Evolutionary conservation across 352 stramenopile species (phyloP), one percentile per base, ranked within the genome.

Genomic region (Phytophthora fragariaefolia): DNA sequence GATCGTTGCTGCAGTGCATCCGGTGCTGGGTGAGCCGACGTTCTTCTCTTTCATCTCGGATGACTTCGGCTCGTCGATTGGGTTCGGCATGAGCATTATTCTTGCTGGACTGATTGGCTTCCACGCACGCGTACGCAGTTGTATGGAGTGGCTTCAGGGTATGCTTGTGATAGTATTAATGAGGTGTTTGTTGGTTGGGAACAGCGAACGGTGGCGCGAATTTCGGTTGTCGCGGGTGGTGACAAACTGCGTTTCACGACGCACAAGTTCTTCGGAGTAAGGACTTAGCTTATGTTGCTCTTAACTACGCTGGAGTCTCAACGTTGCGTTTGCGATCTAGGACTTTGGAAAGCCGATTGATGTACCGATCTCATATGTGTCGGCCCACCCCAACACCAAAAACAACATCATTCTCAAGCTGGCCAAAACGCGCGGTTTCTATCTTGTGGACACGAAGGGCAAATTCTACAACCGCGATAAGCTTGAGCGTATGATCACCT

Each of bases 381-480:
- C 85, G 42, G 87, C 85, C 20, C 74, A 93, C 60, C 85, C 85
- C 3, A 91, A 94, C 68, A 94, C 79, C 53, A 91, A 89, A 63
- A 94, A 89, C 67, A 92, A 93, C 67, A 92, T 96, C 56, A 93
- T 93, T 57, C 72, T 96, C 45, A 96, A 96, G 61, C 62, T 96
- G 22, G 83, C 73, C 32, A 89, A 83, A 50, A 83, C 82, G 24
- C 77, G 75, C 15, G 85, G 79, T 4, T 96, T 94, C 62, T 96
- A 83, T 68, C 80, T 96, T 32, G 87, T 93, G 18, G 87, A 96
- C 58, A 77, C 84, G 27, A 74, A 81, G 40, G 87, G 87, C 60
- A 86, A 86, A 18, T 96, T 96, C 55, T 93, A 90, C 80, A 96
- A 96, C 74, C 85, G 87, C 66, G 76, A 87, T 30, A 96, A 93